Evolutionary conservation across 106 monocot species (phyloP).

Genomic region (Dendrobium nobile): DNA sequence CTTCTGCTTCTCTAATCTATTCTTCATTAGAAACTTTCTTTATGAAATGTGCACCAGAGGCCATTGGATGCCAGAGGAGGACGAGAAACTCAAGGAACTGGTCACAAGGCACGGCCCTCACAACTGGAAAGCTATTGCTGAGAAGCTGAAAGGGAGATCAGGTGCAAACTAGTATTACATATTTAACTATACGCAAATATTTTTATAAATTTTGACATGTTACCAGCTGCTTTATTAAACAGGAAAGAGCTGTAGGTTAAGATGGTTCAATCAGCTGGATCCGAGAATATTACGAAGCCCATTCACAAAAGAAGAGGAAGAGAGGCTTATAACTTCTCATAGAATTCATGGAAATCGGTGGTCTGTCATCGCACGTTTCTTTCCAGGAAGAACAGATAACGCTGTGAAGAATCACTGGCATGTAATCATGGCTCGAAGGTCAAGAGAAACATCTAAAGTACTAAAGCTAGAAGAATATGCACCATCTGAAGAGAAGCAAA

Average conservation of each 20-base stretch:
- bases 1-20: too few species aligned
- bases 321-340: slow-evolving; percentile 28
- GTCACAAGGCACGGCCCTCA: slow-evolving; percentile 52
- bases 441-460: slow-evolving; percentile 9
- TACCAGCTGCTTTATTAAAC: background rate
- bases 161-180: slow-evolving; percentile 10
- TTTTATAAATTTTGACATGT: background rate
- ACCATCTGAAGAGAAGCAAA: too few species aligned
- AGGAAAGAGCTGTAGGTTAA: slow-evolving; percentile 66
- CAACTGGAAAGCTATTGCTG: slow-evolving; percentile 73
- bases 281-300: slow-evolving; percentile 45
- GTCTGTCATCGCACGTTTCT: slow-evolving; percentile 41
- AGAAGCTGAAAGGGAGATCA: slow-evolving; percentile 59
- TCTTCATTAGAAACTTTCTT: too few species aligned
- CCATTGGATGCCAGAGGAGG: slow-evolving; percentile 73
- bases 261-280: slow-evolving; percentile 62
- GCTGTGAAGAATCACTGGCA: slow-evolving; percentile 72
- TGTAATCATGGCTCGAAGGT: slow-evolving; percentile 40
- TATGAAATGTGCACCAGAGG: slow-evolving; percentile 51
- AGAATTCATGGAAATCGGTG: slow-evolving; percentile 41
- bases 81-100: slow-evolving; percentile 63
- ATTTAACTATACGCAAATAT: too few species aligned
- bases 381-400: slow-evolving; percentile 57
- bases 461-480: too few species aligned
- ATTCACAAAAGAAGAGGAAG: slow-evolving; percentile 52